Conservation (phyloP, 2,329 filamentous ascomycete species). For the Claviceps africana region DNA sequence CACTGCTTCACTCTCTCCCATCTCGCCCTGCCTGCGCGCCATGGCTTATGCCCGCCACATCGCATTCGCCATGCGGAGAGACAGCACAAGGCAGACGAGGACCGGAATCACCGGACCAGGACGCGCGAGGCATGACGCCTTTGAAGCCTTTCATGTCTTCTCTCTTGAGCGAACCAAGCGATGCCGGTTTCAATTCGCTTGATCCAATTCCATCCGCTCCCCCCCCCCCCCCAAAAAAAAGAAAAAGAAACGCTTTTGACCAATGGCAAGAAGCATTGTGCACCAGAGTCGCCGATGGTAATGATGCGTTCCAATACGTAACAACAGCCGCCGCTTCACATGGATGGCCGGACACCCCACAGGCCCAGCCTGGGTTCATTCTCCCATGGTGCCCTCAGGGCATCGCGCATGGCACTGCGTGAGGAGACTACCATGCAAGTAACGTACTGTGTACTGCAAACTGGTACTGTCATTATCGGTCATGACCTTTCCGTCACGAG, state of each 20-base stretch:
- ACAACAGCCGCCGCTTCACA: not conserved
- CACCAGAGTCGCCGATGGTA: not conserved
- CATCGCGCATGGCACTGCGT: not conserved
- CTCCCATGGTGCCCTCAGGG: not conserved
- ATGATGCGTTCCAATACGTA: not conserved
- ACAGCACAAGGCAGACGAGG: not conserved
- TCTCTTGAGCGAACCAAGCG: not conserved
- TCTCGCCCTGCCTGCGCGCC: not conserved
- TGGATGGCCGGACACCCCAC: not conserved
- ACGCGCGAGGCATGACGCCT: not conserved
- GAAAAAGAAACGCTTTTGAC: no score
- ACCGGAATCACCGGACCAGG: not conserved
- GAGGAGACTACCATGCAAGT: not conserved
- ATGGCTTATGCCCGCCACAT: not conserved
- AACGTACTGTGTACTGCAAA: not conserved
- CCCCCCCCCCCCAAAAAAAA: no score
- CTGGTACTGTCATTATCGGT: slow-evolving; percentile 5
- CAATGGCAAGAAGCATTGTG: not conserved
- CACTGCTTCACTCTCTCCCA: not conserved
- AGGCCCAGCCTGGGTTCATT: no score
- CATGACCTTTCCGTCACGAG: slow-evolving; percentile 5
- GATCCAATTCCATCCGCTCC: not conserved
- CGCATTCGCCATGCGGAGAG: not conserved
- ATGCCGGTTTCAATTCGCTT: not conserved
- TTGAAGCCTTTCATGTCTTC: not conserved